Conservation (phyloP, 2,329 filamentous ascomycete genomes). For the Bipolaris gigantea region DNA sequence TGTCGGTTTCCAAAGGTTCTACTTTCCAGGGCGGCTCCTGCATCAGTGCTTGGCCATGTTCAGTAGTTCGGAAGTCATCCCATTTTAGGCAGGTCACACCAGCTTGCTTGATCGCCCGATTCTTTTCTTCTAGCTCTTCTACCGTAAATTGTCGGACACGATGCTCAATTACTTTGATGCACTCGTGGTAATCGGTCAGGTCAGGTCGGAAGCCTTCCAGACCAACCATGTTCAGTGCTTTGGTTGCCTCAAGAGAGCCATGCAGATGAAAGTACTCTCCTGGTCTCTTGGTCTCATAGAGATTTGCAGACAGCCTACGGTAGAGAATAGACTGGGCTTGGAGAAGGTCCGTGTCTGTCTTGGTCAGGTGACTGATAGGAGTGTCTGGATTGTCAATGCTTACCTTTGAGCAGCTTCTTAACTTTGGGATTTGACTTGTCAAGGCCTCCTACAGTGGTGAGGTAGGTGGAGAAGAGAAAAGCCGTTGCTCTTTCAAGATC, state of each 20-base stretch:
- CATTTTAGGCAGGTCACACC: slow-evolving; percentile 48
- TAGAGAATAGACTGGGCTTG: slow-evolving; percentile 72
- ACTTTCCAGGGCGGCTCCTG: slow-evolving; percentile 53
- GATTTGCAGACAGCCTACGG: slow-evolving; percentile 70
- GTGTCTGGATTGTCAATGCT: not conserved
- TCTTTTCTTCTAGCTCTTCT: slow-evolving; percentile 48
- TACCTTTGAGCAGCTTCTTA: slow-evolving; percentile 51
- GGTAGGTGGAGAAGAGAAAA: slow-evolving; percentile 62
- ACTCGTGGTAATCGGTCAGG: slow-evolving; percentile 53
- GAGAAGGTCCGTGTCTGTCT: slow-evolving; percentile 70
- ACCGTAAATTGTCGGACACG: slow-evolving; percentile 46
- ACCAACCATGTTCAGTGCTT: slow-evolving; percentile 70
- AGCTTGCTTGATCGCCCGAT: slow-evolving; percentile 47
- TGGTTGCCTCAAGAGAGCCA: slow-evolving; percentile 71
- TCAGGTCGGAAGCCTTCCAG: slow-evolving; percentile 64
- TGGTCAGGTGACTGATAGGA: slow-evolving; percentile 11
- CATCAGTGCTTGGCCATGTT: slow-evolving; percentile 47
- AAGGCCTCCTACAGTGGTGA: slow-evolving; percentile 59
- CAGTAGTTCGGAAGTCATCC: slow-evolving; percentile 45
- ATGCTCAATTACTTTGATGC: slow-evolving; percentile 47
- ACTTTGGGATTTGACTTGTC: slow-evolving; percentile 48
- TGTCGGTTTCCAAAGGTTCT: slow-evolving; percentile 53
- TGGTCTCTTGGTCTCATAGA: slow-evolving; percentile 67
- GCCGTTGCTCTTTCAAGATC: slow-evolving; percentile 58
- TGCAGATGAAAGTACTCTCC: slow-evolving; percentile 76